phyloP scores from a whole-genome alignment of 129 eudicot genomes.

The Lonicera japonica region DNA sequence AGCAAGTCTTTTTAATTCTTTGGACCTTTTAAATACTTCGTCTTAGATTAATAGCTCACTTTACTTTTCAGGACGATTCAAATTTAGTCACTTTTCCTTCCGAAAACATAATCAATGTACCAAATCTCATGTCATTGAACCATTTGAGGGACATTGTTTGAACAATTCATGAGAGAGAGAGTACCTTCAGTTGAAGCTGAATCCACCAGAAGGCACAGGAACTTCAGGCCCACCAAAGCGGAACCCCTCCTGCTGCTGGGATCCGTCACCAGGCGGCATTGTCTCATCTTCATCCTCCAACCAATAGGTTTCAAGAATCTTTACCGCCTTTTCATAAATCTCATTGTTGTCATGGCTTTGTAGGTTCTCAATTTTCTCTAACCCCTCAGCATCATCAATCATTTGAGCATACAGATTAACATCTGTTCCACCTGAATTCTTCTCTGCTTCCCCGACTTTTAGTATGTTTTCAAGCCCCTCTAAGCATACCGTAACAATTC shows the following conservation, averaged over 20 bases:
- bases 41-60: too few species aligned
- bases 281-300: conserved; percentile 75
- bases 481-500: conserved; percentile 79
- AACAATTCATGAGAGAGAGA: not conserved
- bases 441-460: conserved; percentile 77
- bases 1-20: too few species aligned
- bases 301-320: conserved; percentile 86
- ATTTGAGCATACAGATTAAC: conserved; percentile 61
- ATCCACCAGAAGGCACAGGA: conserved; percentile 70
- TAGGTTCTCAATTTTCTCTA: conserved; percentile 74
- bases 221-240: conserved; percentile 51
- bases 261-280: conserved; percentile 55
- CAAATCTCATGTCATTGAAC: too few species aligned
- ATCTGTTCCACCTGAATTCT: conserved; percentile 49
- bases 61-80: too few species aligned
- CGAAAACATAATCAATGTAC: too few species aligned
- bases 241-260: conserved; percentile 17
- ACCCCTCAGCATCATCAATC: conserved; percentile 82
- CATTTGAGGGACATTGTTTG: too few species aligned
- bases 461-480: conserved; percentile 86
- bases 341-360: conserved; percentile 86
- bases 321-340: conserved; percentile 80
- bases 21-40: too few species aligned
- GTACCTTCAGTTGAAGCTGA: conserved; percentile 50
- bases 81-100: too few species aligned